phyloP scores from a whole-genome alignment of 345 rosid species.

The Raphanus sativus region DNA sequence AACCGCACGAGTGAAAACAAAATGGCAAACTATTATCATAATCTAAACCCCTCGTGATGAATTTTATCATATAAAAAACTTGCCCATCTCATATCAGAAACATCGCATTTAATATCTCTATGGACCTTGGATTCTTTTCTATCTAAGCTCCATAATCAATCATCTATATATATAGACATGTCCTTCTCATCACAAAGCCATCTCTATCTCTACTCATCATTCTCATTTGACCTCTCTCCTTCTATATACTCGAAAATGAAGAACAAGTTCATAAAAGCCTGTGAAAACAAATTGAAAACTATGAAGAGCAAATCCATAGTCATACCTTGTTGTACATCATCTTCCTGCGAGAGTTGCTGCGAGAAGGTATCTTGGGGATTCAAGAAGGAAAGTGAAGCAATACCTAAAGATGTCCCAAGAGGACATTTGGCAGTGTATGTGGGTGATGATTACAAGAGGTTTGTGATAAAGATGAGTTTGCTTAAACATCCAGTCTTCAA shows the following conservation, averaged over 20 bases:
- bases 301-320: conserved; percentile 46
- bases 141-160: conserved; percentile 13
- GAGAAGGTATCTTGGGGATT: conserved; percentile 52
- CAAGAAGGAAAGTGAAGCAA: conserved; percentile 42
- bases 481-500: conserved; percentile 77
- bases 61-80: conserved; percentile 8
- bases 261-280: conserved; percentile 47
- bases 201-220: conserved; percentile 17
- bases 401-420: conserved; percentile 83
- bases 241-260: conserved; percentile 33
- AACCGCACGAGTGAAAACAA: conserved; percentile 42
- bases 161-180: conserved; percentile 43
- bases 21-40: conserved; percentile 26
- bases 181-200: conserved; percentile 26
- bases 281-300: conserved; percentile 54
- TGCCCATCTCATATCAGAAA: conserved; percentile 40
- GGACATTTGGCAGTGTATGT: conserved; percentile 84
- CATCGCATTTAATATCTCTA: conserved; percentile 50
- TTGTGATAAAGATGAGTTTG: conserved; percentile 64
- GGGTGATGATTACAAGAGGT: conserved; percentile 66
- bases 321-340: conserved; percentile 47
- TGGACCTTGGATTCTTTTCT: conserved; percentile 22
- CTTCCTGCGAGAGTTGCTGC: conserved; percentile 49
- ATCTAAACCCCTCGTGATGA: conserved; percentile 24
- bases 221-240: background rate